Evolutionary conservation across 176 grass and related monocot genomes (phyloP).

Genomic region (Rhynchospora pubera): DNA sequence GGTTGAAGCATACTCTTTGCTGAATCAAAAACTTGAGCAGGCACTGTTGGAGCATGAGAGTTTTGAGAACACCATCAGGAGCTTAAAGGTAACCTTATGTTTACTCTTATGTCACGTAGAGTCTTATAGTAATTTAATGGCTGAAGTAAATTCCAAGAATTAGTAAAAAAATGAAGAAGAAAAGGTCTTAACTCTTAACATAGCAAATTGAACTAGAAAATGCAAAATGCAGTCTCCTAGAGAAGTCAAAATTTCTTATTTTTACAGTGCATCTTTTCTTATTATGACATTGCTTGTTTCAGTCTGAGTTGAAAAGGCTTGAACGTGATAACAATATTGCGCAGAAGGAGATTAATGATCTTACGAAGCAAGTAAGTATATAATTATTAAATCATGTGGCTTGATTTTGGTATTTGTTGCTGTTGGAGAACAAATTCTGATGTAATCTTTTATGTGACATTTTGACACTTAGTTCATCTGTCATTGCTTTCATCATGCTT

Average conservation of each 20-base stretch:
- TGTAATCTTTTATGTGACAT: constrained; percentile 2
- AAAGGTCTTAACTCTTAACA: not conserved
- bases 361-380: constrained; percentile 82
- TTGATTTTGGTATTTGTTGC: constrained; percentile 7
- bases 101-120: constrained; percentile 13
- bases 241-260: not conserved
- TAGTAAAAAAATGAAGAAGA: not conserved
- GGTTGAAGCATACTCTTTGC: constrained; percentile 78
- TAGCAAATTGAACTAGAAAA: not conserved
- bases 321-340: constrained; percentile 70
- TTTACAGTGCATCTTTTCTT: constrained; percentile 7
- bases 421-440: not conserved
- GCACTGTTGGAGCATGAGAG: constrained; percentile 84
- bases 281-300: constrained; percentile 29
- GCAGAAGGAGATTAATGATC: constrained; percentile 72
- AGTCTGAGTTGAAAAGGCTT: constrained; percentile 69
- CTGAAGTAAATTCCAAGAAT: not conserved
- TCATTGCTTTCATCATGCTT: not conserved
- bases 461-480: not conserved
- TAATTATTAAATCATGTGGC: not conserved
- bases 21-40: constrained; percentile 94
- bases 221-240: not conserved
- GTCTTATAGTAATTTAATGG: not conserved
- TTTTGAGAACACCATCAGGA: constrained; percentile 77
- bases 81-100: constrained; percentile 53